Percentiles rank a stretch among this genome's conserved stretches.
phyloP scores from a whole-genome alignment of 192 early-diverging fungal genomes.

The Fimicolochytrium jonesii region DNA sequence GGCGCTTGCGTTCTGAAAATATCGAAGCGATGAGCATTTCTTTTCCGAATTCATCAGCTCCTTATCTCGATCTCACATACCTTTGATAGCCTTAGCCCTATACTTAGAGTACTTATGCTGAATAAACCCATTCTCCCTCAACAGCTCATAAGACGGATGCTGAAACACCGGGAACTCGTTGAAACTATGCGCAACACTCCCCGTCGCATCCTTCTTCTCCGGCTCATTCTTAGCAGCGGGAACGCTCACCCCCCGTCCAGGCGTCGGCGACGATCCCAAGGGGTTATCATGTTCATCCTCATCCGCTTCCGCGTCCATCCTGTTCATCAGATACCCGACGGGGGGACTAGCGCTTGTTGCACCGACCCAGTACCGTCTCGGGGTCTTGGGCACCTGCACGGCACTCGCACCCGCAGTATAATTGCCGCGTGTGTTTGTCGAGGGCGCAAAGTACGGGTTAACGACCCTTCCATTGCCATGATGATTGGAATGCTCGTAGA shows the following conservation, averaged over 20 bases:
- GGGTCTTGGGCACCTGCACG: conserved; percentile 7
- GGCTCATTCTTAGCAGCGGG: too few species aligned
- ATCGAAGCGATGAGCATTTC: not conserved
- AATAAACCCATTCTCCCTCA: conserved; percentile 95
- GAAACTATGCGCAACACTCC: conserved; percentile 15
- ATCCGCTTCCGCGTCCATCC: conserved; percentile 7
- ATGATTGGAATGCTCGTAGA: not conserved
- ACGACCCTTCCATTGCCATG: not conserved
- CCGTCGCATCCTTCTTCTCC: too few species aligned
- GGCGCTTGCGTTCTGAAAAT: conserved; percentile 75
- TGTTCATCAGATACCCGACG: conserved; percentile 44
- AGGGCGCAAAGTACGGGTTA: not conserved
- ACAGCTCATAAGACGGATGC: conserved; percentile 89
- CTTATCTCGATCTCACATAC: conserved; percentile 16
- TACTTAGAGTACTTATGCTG: conserved; percentile 97
- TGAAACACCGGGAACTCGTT: conserved; percentile 49
- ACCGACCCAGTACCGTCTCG: conserved; percentile 32
- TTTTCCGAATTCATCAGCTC: not conserved
- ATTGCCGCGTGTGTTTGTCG: too few species aligned
- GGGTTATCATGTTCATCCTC: not conserved
- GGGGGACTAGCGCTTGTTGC: conserved; percentile 42
- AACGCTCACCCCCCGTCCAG: too few species aligned
- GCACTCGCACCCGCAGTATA: not conserved
- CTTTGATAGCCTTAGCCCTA: conserved; percentile 83
- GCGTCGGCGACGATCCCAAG: too few species aligned